Evolutionary conservation across 2,329 filamentous ascomycete genomes (phyloP), one percentile per base, ranked within the genome.

Genomic region (Colletotrichum falcatum): DNA sequence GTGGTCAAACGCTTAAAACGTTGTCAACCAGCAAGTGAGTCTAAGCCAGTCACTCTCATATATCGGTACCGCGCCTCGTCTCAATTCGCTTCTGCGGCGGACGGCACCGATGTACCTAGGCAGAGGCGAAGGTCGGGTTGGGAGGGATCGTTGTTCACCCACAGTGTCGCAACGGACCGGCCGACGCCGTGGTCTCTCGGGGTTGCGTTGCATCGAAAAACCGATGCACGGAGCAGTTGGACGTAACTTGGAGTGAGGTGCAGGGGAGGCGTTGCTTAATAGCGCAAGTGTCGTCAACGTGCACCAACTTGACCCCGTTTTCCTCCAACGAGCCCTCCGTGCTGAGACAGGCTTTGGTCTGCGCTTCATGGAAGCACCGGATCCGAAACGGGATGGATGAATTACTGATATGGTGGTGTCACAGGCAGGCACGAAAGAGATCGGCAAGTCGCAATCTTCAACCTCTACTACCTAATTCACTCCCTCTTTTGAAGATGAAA

Each of bases 151-250:
- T 33, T 62, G 51, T 59, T 58, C 67, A 53, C 51, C 49, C 23
- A 67, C 53, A 63, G 68, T 59, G 68, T 68, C 44, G 46, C 59
- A 66, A 44, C 54, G 64, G 58, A 26, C 60, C 64, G 67, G 64
- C 62, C 67, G 44, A 67, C 39, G 67, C 67, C 64, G 63, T 53
- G 46, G 58, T 63, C 46, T 23, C 48, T 58, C 53, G 67, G 64
- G 67, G 67, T 67, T 46, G 58, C 35, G 64, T 71, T 67, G 58
- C 64, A 71, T 71, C 59, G 44, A 63, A 68, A 39, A 71, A 53
- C 59, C 64, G 68, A 58, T 28, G 30, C 64, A 71, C 42, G 58
- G 44, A 59, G 65, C 37, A 46, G 28, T 42, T 64, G 35, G 37
- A 54, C 54, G 60, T 70, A 71, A 53, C 69, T 54, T 42, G n/a